Evolutionary conservation across 2,329 filamentous ascomycete genomes (phyloP).

Genomic region (Penicillium sp.): DNA sequence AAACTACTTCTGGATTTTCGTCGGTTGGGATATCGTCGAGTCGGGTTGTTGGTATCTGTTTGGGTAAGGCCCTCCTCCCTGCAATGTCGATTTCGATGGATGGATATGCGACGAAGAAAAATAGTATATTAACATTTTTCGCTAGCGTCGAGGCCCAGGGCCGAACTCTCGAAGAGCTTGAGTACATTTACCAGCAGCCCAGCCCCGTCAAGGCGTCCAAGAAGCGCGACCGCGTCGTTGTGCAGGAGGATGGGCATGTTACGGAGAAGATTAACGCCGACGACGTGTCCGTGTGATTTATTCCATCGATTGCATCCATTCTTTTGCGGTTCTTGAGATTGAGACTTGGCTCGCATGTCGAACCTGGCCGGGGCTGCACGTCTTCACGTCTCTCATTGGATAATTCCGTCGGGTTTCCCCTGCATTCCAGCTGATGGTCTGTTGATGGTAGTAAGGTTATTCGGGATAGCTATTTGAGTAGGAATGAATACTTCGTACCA

Average conservation of each 20-base stretch:
- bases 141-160: conserved; percentile 41
- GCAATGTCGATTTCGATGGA: too few relatives aligned
- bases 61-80: conserved; percentile 40
- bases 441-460: too few relatives aligned
- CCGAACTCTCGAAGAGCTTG: conserved; percentile 56
- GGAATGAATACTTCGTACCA: too few relatives aligned
- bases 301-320: too few relatives aligned
- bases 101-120: too few relatives aligned
- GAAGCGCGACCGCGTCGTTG: conserved; percentile 51
- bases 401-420: too few relatives aligned
- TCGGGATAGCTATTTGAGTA: too few relatives aligned
- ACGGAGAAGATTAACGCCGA: conserved; percentile 50
- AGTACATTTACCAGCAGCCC: conserved; percentile 57
- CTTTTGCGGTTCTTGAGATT: too few relatives aligned
- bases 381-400: too few relatives aligned
- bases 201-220: conserved; percentile 57
- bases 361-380: too few relatives aligned
- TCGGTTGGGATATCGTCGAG: conserved; percentile 55
- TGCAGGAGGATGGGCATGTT: conserved; percentile 53
- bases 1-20: conserved; percentile 51
- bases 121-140: conserved; percentile 28
- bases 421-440: too few relatives aligned
- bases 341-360: too few relatives aligned
- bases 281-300: not conserved
- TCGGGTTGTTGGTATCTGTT: conserved; percentile 52